phyloP scores from a whole-genome alignment of 305 asterid species.

The Caryopteris hybrid region DNA sequence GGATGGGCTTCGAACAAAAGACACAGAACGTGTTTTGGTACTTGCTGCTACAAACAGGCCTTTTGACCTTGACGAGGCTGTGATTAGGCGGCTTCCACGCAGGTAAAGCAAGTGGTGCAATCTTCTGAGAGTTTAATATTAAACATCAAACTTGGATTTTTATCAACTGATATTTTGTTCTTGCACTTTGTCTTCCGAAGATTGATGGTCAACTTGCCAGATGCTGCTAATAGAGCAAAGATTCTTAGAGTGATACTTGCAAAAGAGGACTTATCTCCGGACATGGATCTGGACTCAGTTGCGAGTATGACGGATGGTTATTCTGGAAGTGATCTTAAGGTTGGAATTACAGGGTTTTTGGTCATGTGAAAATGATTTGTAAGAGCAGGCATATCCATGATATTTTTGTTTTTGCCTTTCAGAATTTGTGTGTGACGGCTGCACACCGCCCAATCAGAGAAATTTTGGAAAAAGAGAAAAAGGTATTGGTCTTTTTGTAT shows the following conservation, averaged over 20 bases:
- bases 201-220: constrained; percentile 61
- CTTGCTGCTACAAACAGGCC: constrained; percentile 88
- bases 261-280: constrained; percentile 50
- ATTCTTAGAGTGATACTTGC: constrained; percentile 48
- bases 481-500: constrained; percentile 22
- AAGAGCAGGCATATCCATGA: not conserved
- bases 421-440: constrained; percentile 52
- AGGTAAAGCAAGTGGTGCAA: constrained; percentile 34
- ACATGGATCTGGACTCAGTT: constrained; percentile 42
- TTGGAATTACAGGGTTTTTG: constrained; percentile 11
- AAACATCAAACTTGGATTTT: not conserved
- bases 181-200: constrained; percentile 16
- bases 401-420: constrained; percentile 10
- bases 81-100: constrained; percentile 66
- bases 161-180: constrained; percentile 2
- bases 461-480: constrained; percentile 50
- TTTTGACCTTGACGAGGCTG: constrained; percentile 75
- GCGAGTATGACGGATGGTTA: constrained; percentile 59
- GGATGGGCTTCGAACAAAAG: constrained; percentile 75
- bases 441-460: constrained; percentile 60
- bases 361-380: constrained; percentile 3
- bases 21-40: constrained; percentile 64
- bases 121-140: not conserved
- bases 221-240: constrained; percentile 49
- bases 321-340: constrained; percentile 66